Conservation (phyloP, 2,329 filamentous ascomycete species). For the Xenosphaeropsis pyriputrescens region DNA sequence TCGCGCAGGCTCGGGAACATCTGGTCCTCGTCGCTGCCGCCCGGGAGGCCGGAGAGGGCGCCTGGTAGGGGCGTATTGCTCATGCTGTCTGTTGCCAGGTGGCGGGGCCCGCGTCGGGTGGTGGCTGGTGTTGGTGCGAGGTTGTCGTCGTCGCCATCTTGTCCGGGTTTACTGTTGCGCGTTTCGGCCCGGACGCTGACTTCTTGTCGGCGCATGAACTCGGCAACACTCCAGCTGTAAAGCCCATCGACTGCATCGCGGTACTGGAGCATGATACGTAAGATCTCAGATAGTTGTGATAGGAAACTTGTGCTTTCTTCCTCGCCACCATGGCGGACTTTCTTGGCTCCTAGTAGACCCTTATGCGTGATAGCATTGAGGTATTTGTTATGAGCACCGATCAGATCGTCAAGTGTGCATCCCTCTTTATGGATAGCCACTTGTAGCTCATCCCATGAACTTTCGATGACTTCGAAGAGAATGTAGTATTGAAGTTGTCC, state of each 20-base stretch:
- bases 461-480: conserved; percentile 94
- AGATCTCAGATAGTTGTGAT: conserved; percentile 77
- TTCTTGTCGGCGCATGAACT: conserved; percentile 87
- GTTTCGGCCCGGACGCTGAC: conserved; percentile 57
- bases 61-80: conserved; percentile 7
- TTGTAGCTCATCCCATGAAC: conserved; percentile 85
- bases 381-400: conserved; percentile 80
- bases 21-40: conserved; percentile 32
- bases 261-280: conserved; percentile 88
- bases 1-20: conserved; percentile 64
- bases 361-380: conserved; percentile 93
- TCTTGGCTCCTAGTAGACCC: conserved; percentile 68
- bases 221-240: conserved; percentile 87
- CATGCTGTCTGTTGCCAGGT: conserved; percentile 1
- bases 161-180: conserved; percentile 22
- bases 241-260: conserved; percentile 87
- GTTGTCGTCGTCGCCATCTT: conserved; percentile 10
- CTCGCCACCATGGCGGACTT: conserved; percentile 25
- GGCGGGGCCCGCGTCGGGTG: conserved; percentile 11
- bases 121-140: conserved; percentile 13
- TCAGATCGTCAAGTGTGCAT: conserved; percentile 88
- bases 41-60: conserved; percentile 9
- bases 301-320: conserved; percentile 67
- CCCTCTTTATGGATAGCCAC: conserved; percentile 68
- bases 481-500: conserved; percentile 98